Percentiles rank a stretch among this genome's conserved stretches.
Conservation (phyloP, 768 basidiomycete species). For the Boletus tomentosulus region DNA sequence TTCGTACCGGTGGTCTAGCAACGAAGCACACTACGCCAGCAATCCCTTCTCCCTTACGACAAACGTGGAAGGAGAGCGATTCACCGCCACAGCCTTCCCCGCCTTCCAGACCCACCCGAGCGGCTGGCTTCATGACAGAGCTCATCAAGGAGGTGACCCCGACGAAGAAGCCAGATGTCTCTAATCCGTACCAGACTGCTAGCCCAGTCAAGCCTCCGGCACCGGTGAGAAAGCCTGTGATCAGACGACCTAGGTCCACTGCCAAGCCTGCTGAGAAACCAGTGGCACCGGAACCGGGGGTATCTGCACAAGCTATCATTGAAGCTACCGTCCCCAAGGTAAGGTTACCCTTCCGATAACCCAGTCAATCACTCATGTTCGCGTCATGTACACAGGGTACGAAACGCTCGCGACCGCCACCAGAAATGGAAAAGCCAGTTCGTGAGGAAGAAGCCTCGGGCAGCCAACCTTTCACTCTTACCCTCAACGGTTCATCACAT, state of each 20-base stretch:
- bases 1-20: conserved; percentile 38
- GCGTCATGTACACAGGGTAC: conserved; percentile 49
- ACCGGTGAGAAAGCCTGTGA: conserved; percentile 37
- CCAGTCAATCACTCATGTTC: conserved; percentile 8
- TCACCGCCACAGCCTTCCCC: conserved; percentile 34
- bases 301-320: conserved; percentile 65
- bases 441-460: conserved; percentile 6
- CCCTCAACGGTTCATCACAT: conserved; percentile 14
- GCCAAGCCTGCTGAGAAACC: conserved; percentile 35
- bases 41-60: conserved; percentile 70
- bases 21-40: conserved; percentile 58
- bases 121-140: conserved; percentile 65
- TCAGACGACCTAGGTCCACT: conserved; percentile 35
- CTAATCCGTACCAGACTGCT: conserved; percentile 74
- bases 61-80: conserved; percentile 58
- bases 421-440: conserved; percentile 41
- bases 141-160: conserved; percentile 70
- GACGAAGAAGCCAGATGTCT: conserved; percentile 59
- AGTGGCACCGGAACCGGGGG: conserved; percentile 25
- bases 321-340: conserved; percentile 77
- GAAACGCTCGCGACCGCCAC: conserved; percentile 72
- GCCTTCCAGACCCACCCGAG: conserved; percentile 48
- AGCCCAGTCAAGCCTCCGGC: conserved; percentile 56
- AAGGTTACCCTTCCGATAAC: conserved; percentile 16
- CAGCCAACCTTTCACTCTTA: conserved; percentile 9